Evolutionary conservation across 345 rosid species (phyloP).

Genomic region (Conringia planisiliqua): DNA sequence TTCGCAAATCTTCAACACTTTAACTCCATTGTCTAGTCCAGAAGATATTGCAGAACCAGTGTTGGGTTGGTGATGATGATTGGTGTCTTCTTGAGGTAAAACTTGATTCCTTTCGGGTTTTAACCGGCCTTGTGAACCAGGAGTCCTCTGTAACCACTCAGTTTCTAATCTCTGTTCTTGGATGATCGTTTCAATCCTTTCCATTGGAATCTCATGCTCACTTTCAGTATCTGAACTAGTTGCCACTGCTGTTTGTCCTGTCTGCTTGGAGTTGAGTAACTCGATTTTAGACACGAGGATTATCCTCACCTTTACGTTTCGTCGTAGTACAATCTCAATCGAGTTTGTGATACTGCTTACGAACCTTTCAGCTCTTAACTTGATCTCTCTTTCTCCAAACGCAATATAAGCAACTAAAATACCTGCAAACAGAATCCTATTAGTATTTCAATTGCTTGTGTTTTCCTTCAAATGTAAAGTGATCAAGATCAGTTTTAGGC

Average conservation of each 20-base stretch:
- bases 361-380: slow-evolving; percentile 84
- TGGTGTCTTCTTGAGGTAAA: slow-evolving; percentile 67
- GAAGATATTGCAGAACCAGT: slow-evolving; percentile 43
- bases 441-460: not conserved
- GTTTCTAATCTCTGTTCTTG: slow-evolving; percentile 88
- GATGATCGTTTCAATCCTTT: slow-evolving; percentile 85
- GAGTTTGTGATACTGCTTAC: slow-evolving; percentile 91
- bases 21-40: slow-evolving; percentile 53
- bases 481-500: not conserved
- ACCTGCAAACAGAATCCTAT: slow-evolving; percentile 46
- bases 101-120: slow-evolving; percentile 90
- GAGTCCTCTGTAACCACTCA: slow-evolving; percentile 79
- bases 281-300: slow-evolving; percentile 56
- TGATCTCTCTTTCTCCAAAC: slow-evolving; percentile 62
- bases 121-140: slow-evolving; percentile 51
- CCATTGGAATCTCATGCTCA: slow-evolving; percentile 64
- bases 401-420: slow-evolving; percentile 74
- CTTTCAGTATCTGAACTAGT: slow-evolving; percentile 40
- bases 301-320: slow-evolving; percentile 78
- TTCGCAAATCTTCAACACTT: slow-evolving; percentile 53
- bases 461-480: not conserved
- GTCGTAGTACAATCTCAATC: slow-evolving; percentile 69
- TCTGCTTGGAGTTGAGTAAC: slow-evolving; percentile 34
- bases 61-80: slow-evolving; percentile 37
- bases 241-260: slow-evolving; percentile 26